phyloP scores from a whole-genome alignment of 1,284 basidiomycete genomes.

The Ceratobasidium sp. region DNA sequence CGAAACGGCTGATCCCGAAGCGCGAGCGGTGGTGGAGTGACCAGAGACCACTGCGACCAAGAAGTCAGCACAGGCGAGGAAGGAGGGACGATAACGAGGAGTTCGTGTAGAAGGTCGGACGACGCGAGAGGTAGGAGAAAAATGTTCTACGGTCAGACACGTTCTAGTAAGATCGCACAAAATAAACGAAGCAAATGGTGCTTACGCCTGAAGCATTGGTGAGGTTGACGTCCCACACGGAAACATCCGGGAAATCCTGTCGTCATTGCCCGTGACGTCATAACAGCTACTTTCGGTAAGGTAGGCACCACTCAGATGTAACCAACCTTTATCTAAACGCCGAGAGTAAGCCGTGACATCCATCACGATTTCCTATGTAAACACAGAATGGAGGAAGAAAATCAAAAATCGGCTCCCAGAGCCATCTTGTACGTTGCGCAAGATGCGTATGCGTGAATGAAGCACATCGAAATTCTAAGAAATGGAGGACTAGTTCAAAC shows the following conservation, averaged over 20 bases:
- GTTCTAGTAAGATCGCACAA: too few species aligned
- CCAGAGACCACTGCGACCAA: conserved; percentile 26
- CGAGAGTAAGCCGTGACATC: neutral
- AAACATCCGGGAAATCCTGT: too few species aligned
- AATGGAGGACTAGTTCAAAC: too few species aligned
- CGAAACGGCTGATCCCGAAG: conserved; percentile 54
- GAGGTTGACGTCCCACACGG: too few species aligned
- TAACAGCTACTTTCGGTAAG: too few species aligned
- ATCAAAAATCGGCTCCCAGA: neutral
- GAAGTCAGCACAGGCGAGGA: conserved; percentile 14
- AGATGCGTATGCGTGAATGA: neutral
- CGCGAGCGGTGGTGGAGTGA: conserved; percentile 22
- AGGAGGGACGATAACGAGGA: neutral
- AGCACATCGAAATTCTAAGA: neutral
- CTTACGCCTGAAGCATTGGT: too few species aligned
- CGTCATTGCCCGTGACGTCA: too few species aligned
- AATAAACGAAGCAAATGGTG: too few species aligned
- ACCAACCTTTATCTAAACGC: conserved; percentile 1
- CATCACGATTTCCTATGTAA: neutral
- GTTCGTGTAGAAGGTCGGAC: too few species aligned
- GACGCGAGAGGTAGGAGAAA: too few species aligned
- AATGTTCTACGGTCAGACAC: too few species aligned
- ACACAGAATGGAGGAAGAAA: neutral
- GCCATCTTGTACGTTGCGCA: too few species aligned
- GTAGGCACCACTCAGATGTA: neutral